Evolutionary conservation across 495 filamentous ascomycete genomes (phyloP), one percentile per base, ranked within the genome.

Genomic region (Xylaria grammica): DNA sequence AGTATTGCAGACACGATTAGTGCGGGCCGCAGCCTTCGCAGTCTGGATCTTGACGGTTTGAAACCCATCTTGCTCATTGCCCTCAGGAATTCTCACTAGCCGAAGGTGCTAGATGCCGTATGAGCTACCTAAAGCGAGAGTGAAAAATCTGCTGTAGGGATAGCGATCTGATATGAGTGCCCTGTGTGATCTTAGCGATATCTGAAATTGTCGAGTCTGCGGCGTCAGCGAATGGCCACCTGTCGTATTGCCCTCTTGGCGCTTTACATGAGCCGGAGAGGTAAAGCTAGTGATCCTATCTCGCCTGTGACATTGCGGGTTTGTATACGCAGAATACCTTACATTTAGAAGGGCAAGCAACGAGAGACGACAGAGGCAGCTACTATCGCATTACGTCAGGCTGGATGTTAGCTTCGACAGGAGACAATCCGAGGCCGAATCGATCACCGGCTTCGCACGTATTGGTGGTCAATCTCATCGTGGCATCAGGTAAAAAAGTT

Each of bases 1-100:
- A 64, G 1, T 4, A 58, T n/a, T 27, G 38, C 19, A 24, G 53
- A 29, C 17, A 64, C 1, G 32, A 64, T 30, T 7, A 58, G 22
- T 30, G 26, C 42, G n/a, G 53, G 44, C 45, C 62, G 44, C 3
- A 56, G 53, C 45, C 44, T 46, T 22, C 62, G 62, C n/a, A 57
- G 52, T 27, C 45, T 57, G 8, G 62, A 40, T 32, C 53, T 64
- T 26, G 62, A 64, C 45, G 44, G 20, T 48, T 36, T 50, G 36
- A 50, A 58, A 13, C 22, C 52, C 62, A 64, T 64, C 24, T 64
- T 48, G 53, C 32, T 38, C 29, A 26, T 9, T 32, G 51, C 11
- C 7, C 24, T 34, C 36, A 15, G 30, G 19, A 8, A 26, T 30
- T 15, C 7, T 19, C 17, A n/a, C 9, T 42, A 8, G 20, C 24